These are phyloP conservation scores for Hypoxylon perforatum DNA, from an alignment of 495 filamentous ascomycete genomes.

Conservation along the genomic window DNA sequence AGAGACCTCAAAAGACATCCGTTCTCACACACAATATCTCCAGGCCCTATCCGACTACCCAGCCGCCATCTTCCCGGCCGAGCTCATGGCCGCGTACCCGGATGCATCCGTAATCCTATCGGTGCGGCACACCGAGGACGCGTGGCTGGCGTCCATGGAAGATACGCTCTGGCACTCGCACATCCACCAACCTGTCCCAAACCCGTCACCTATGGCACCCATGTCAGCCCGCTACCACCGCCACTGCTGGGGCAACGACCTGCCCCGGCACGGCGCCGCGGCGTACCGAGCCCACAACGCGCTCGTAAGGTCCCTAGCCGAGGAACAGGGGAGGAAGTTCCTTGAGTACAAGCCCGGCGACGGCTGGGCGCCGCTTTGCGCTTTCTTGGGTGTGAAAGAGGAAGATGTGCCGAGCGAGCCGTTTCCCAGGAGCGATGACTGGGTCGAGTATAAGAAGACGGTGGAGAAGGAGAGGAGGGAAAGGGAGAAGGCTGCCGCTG, in stretches of 20 bases:
- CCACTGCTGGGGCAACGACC: slow-evolving; percentile 48
- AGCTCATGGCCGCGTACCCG: slow-evolving; percentile 54
- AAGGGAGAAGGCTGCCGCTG: background rate
- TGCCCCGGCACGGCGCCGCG: slow-evolving; percentile 34
- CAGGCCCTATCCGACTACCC: slow-evolving; percentile 50
- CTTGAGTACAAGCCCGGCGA: slow-evolving; percentile 46
- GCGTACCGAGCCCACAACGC: slow-evolving; percentile 32
- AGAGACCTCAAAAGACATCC: background rate
- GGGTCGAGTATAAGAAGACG: slow-evolving; percentile 21
- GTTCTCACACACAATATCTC: background rate
- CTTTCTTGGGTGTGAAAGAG: slow-evolving; percentile 31
- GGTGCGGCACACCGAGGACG: slow-evolving; percentile 46
- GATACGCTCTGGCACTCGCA: slow-evolving; percentile 47
- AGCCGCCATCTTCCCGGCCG: slow-evolving; percentile 52
- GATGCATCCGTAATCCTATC: slow-evolving; percentile 59
- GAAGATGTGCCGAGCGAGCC: slow-evolving; percentile 12
- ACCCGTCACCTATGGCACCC: slow-evolving; percentile 40
- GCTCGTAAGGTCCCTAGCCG: slow-evolving; percentile 23
- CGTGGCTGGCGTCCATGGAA: slow-evolving; percentile 54
- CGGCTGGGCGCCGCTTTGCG: slow-evolving; percentile 48
- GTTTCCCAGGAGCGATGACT: slow-evolving; percentile 47
- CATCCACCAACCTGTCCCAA: slow-evolving; percentile 33
- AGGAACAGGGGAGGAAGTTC: slow-evolving; percentile 23
- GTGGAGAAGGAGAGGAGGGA: slow-evolving; percentile 4
- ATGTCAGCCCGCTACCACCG: slow-evolving; percentile 44